Conservation (phyloP, 2,329 filamentous ascomycete genomes). For the Dactylellina haptotyla region DNA sequence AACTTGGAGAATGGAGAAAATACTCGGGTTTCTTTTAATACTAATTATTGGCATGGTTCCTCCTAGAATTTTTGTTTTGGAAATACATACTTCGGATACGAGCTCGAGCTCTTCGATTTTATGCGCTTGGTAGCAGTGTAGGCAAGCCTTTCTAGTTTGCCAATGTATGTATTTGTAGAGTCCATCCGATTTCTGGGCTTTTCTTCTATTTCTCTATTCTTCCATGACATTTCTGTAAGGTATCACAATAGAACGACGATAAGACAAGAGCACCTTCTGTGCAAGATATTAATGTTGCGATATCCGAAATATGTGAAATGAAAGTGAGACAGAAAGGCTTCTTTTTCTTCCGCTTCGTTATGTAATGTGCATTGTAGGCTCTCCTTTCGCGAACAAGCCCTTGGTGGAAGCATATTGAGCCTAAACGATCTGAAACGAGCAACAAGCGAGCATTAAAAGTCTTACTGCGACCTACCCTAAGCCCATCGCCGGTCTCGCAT, state of each 20-base stretch:
- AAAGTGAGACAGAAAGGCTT: neutral
- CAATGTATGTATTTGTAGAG: slow-evolving; percentile 27
- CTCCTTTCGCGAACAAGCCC: neutral
- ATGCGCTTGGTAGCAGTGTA: slow-evolving; percentile 5
- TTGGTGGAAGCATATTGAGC: slow-evolving; percentile 36
- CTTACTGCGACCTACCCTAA: too few relatives aligned
- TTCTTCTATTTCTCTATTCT: neutral
- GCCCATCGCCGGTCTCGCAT: too few relatives aligned
- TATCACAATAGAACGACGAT: slow-evolving; percentile 28
- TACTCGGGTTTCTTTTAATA: slow-evolving; percentile 31
- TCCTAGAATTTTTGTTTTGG: slow-evolving; percentile 6
- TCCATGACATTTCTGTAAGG: neutral
- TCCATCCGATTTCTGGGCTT: slow-evolving; percentile 6
- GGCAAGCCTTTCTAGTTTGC: too few relatives aligned
- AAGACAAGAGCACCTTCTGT: slow-evolving; percentile 33
- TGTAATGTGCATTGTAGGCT: too few relatives aligned
- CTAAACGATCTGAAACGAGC: slow-evolving; percentile 47
- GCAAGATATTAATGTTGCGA: slow-evolving; percentile 4
- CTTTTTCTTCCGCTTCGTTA: too few relatives aligned
- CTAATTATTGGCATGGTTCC: slow-evolving; percentile 34
- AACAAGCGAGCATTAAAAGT: slow-evolving; percentile 16
- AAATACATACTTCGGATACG: neutral
- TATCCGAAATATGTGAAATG: slow-evolving; percentile 2
- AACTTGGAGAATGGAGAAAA: slow-evolving; percentile 16
- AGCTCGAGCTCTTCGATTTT: neutral